These are phyloP conservation scores for Penicillium mononematosum DNA, from an alignment of 495 filamentous ascomycete species.

Conservation along the genomic window DNA sequence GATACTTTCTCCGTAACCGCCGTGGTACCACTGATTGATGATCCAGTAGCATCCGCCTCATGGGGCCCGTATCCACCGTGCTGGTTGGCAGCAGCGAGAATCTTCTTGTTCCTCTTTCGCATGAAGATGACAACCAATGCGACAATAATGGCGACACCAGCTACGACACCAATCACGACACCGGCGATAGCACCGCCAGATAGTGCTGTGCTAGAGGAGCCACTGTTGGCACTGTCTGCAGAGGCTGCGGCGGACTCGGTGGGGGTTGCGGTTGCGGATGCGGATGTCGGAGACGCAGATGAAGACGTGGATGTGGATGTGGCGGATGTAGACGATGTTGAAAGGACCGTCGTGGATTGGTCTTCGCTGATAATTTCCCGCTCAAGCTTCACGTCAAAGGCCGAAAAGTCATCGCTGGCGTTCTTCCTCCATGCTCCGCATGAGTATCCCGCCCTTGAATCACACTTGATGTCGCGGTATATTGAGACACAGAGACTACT, in stretches of 20 bases:
- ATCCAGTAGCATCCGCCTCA: constrained; percentile 7
- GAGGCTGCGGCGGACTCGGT: background rate
- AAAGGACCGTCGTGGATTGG: background rate
- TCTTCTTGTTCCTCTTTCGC: constrained; percentile 8
- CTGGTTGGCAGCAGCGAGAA: background rate
- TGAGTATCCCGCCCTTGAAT: constrained; percentile 10
- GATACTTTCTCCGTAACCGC: background rate
- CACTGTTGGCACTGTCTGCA: background rate
- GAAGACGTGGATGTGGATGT: background rate
- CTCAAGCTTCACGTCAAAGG: constrained; percentile 14
- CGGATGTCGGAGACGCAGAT: background rate
- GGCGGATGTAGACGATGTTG: background rate
- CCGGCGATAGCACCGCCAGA: constrained; percentile 21
- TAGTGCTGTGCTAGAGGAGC: constrained; percentile 6
- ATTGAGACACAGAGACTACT: constrained; percentile 20
- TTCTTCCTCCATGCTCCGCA: constrained; percentile 17
- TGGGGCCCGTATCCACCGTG: constrained; percentile 6
- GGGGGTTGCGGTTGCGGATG: background rate
- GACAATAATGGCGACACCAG: constrained; percentile 7
- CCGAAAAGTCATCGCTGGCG: constrained; percentile 8
- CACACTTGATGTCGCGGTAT: constrained; percentile 19
- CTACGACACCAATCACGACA: constrained; percentile 17
- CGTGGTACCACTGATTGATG: constrained; percentile 2
- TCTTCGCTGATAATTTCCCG: background rate
- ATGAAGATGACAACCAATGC: constrained; percentile 7